Conservation (phyloP, 2,329 filamentous ascomycete species). For the Clonostachys rosea region DNA sequence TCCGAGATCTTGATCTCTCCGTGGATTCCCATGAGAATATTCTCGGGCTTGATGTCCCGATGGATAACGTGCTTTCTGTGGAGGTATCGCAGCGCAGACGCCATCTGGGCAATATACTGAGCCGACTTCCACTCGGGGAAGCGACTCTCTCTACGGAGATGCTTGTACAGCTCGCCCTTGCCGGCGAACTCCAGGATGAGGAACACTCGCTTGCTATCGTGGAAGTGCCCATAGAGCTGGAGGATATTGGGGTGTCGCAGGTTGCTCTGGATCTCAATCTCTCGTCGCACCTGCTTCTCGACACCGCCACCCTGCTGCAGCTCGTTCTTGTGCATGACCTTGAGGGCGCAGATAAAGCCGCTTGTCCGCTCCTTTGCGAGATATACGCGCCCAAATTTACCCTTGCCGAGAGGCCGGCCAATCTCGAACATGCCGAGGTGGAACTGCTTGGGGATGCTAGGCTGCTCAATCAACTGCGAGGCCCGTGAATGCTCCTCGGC, state of each 20-base stretch:
- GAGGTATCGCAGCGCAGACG: conserved; percentile 81
- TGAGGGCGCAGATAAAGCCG: conserved; percentile 81
- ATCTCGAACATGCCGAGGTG: conserved; percentile 95
- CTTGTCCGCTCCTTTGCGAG: conserved; percentile 74
- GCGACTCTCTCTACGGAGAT: conserved; percentile 70
- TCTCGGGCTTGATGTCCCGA: conserved; percentile 95
- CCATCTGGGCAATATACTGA: conserved; percentile 87
- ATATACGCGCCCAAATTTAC: conserved; percentile 84
- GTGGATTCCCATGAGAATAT: conserved; percentile 92
- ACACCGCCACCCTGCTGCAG: conserved; percentile 66
- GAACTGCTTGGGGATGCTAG: conserved; percentile 58
- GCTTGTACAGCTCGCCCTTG: conserved; percentile 85
- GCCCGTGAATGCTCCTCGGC: background rate
- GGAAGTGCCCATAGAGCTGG: conserved; percentile 81
- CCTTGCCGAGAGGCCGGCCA: conserved; percentile 78
- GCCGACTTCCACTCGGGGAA: conserved; percentile 86
- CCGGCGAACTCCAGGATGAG: conserved; percentile 83
- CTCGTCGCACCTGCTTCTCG: conserved; percentile 81
- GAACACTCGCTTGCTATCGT: conserved; percentile 84
- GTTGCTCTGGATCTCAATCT: conserved; percentile 88
- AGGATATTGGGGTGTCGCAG: conserved; percentile 82
- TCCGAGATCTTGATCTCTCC: conserved; percentile 98
- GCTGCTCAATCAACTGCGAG: conserved; percentile 34
- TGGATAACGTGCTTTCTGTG: conserved; percentile 98
- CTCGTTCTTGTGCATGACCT: conserved; percentile 82